Percentiles rank a stretch among this genome's conserved stretches.
Conservation (phyloP, 1,284 basidiomycete species). For the Trichosporon sp. region DNA sequence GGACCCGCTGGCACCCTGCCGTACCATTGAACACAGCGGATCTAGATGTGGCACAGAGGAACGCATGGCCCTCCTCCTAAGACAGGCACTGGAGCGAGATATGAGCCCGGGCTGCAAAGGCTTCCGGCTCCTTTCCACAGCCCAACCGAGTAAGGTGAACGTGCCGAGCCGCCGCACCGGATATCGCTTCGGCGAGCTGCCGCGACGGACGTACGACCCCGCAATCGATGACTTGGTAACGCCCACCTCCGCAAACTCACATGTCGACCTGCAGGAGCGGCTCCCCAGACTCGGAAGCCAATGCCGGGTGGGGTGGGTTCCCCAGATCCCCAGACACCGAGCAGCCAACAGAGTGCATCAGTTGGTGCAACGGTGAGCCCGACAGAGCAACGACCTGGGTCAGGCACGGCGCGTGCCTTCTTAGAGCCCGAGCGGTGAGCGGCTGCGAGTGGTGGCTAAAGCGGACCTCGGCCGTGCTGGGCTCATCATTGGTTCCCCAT, state of each 20-base stretch:
- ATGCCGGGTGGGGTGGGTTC: neutral
- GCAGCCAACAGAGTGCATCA: neutral
- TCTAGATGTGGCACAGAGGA: neutral
- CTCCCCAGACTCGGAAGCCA: neutral
- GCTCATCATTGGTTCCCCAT: neutral
- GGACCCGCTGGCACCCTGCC: neutral
- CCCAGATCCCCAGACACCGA: constrained; percentile 1
- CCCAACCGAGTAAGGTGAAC: neutral
- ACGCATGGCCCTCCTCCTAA: neutral
- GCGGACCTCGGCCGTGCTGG: neutral
- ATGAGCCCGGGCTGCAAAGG: neutral
- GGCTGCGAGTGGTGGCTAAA: neutral
- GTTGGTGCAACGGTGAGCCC: neutral
- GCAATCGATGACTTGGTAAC: neutral
- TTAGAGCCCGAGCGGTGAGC: neutral
- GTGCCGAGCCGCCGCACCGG: neutral
- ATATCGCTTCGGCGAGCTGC: too few relatives aligned
- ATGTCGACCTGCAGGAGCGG: neutral
- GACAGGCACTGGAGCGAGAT: constrained; percentile 6
- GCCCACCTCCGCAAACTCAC: neutral
- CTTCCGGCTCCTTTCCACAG: neutral
- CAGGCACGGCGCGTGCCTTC: neutral
- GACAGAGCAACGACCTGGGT: neutral
- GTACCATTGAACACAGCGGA: neutral
- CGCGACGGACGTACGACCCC: neutral